phyloP scores from a whole-genome alignment of 495 filamentous ascomycete genomes.

The Hyphodiscus hymeniophilus region DNA sequence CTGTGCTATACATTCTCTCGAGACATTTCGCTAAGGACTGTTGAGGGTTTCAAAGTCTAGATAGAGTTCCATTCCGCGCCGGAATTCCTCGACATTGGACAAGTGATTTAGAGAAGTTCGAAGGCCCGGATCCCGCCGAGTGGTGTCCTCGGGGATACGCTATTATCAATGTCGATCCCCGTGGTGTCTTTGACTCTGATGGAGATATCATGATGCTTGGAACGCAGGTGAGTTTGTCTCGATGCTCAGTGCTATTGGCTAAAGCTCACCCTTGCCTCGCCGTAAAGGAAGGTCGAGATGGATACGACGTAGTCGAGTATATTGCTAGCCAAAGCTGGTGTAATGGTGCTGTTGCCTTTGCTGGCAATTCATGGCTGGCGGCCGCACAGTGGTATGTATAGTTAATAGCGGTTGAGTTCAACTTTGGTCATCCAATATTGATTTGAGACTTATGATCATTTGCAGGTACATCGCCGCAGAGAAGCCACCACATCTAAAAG shows the following conservation, averaged over 20 bases:
- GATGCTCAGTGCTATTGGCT: slow-evolving; percentile 23
- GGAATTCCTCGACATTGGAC: background rate
- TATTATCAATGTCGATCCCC: slow-evolving; percentile 31
- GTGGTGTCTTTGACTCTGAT: slow-evolving; percentile 29
- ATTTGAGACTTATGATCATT: too few relatives aligned
- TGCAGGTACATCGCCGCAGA: too few relatives aligned
- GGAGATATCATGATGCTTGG: slow-evolving; percentile 27
- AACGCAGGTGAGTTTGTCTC: slow-evolving; percentile 30
- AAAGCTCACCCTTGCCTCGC: slow-evolving; percentile 7
- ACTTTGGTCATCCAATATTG: too few relatives aligned
- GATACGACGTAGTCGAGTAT: slow-evolving; percentile 30
- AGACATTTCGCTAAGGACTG: background rate
- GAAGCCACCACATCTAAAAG: slow-evolving; percentile 30
- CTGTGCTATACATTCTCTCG: background rate
- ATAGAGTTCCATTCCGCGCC: background rate
- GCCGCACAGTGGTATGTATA: slow-evolving; percentile 32
- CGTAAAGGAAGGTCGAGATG: background rate
- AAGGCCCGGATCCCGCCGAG: slow-evolving; percentile 25
- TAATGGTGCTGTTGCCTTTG: slow-evolving; percentile 33
- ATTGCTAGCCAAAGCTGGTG: slow-evolving; percentile 32
- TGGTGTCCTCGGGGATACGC: slow-evolving; percentile 34
- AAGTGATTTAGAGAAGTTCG: background rate
- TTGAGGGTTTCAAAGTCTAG: background rate
- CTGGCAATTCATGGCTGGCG: slow-evolving; percentile 30
- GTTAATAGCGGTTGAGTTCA: too few relatives aligned